These are phyloP conservation scores for Sporothrix pallida DNA, from an alignment of 2,329 filamentous ascomycete genomes.

Conservation along the genomic window DNA sequence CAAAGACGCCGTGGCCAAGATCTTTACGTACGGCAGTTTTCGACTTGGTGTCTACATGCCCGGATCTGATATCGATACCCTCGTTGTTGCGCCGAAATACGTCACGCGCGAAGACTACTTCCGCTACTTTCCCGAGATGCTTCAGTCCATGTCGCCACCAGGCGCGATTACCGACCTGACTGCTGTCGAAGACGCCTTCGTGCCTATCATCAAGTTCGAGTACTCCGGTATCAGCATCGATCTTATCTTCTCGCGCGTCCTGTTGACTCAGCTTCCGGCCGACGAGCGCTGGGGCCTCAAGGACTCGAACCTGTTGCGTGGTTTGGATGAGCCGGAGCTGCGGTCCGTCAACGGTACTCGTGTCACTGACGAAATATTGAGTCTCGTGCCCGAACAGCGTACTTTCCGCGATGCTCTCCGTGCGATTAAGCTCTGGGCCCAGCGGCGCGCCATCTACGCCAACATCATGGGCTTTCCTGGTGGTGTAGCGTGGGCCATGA, in stretches of 20 bases:
- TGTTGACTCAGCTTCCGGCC: slow-evolving; percentile 71
- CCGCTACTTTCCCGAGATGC: slow-evolving; percentile 78
- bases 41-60: slow-evolving; percentile 92
- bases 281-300: slow-evolving; percentile 74
- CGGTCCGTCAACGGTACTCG: slow-evolving; percentile 92
- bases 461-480: slow-evolving; percentile 97
- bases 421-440: slow-evolving; percentile 96
- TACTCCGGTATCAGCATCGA: slow-evolving; percentile 92
- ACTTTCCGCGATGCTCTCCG: slow-evolving; percentile 88
- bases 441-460: slow-evolving; percentile 88
- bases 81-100: slow-evolving; percentile 89
- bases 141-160: slow-evolving; percentile 75
- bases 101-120: slow-evolving; percentile 92
- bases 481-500: slow-evolving; percentile 97
- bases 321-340: slow-evolving; percentile 84
- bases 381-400: slow-evolving; percentile 84
- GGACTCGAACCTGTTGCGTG: slow-evolving; percentile 83
- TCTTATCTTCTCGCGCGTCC: slow-evolving; percentile 82
- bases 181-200: slow-evolving; percentile 85
- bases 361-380: slow-evolving; percentile 90
- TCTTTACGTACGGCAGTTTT: slow-evolving; percentile 97
- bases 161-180: slow-evolving; percentile 85
- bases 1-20: slow-evolving; percentile 84
- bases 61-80: slow-evolving; percentile 96
- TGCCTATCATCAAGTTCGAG: slow-evolving; percentile 97